These are phyloP conservation scores for Erodium moschatum DNA, from an alignment of 441 rosid species.

Conservation along the genomic window DNA sequence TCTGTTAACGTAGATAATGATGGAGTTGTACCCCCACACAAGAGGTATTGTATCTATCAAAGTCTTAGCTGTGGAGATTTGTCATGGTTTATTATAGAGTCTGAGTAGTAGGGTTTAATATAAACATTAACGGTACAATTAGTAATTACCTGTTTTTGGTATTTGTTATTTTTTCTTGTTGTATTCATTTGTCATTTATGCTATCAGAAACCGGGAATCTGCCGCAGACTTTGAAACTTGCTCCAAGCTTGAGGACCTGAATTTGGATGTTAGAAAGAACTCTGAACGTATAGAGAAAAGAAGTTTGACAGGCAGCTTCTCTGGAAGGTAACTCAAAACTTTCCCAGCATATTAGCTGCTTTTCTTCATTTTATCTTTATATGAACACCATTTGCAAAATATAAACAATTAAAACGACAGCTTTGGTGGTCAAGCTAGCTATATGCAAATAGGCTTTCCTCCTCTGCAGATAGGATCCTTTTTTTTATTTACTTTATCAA, in stretches of 20 bases:
- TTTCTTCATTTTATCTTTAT: slow-evolving; percentile 1
- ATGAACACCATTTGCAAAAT: not conserved
- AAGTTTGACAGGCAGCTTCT: slow-evolving; percentile 24
- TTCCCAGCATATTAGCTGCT: slow-evolving; percentile 5
- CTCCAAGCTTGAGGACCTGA: slow-evolving; percentile 66
- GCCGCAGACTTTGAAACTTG: slow-evolving; percentile 55
- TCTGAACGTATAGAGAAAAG: slow-evolving; percentile 30
- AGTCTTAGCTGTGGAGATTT: slow-evolving; percentile 8
- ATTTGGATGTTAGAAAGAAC: slow-evolving; percentile 55
- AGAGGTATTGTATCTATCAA: slow-evolving; percentile 33
- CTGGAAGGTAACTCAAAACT: slow-evolving; percentile 41
- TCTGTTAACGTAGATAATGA: slow-evolving; percentile 28
- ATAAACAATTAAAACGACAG: not conserved
- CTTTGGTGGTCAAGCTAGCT: not conserved
- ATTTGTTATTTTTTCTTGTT: slow-evolving; percentile 6
- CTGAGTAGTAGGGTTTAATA: not conserved
- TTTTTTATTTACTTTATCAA: not conserved
- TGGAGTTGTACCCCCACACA: slow-evolving; percentile 28
- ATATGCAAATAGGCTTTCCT: not conserved
- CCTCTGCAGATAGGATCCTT: not conserved
- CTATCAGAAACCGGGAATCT: slow-evolving; percentile 36
- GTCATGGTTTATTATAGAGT: not conserved
- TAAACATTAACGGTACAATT: not conserved
- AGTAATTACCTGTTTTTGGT: slow-evolving; percentile 5
- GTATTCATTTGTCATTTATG: slow-evolving; percentile 17